A percentile compares a stretch with the other conserved stretches of the same genome.
Conservation (phyloP, 768 basidiomycete genomes). For the Leucosporidium scottii region DNA sequence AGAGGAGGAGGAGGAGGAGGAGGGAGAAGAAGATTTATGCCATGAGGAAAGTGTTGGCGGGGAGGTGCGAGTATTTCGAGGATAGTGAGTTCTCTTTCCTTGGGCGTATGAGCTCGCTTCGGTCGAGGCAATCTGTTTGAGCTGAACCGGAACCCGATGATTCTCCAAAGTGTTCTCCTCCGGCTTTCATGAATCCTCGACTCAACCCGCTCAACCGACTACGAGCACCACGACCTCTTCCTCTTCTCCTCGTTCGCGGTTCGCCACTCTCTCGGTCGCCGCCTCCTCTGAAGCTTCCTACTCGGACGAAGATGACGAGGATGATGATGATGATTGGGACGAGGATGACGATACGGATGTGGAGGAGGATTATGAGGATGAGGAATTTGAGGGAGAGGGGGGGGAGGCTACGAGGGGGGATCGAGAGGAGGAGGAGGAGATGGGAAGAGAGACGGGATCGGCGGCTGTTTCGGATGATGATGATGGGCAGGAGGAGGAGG, state of each 20-base stretch:
- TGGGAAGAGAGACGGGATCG: conserved; percentile 6
- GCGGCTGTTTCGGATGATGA: conserved; percentile 6
- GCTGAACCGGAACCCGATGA: not conserved
- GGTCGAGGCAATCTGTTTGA: too few relatives aligned
- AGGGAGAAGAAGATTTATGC: conserved; percentile 41
- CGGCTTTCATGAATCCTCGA: conserved; percentile 28
- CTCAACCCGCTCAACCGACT: too few relatives aligned
- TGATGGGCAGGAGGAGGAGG: not conserved
- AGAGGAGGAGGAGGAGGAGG: conserved; percentile 18
- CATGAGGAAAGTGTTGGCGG: conserved; percentile 42
- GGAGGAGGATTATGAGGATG: conserved; percentile 13
- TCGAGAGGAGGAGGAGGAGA: conserved; percentile 22
- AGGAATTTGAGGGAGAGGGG: conserved; percentile 1
- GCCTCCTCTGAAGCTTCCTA: not conserved
- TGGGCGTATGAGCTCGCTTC: too few relatives aligned
- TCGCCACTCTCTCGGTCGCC: too few relatives aligned
- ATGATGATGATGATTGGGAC: conserved; percentile 14
- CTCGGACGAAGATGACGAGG: not conserved
- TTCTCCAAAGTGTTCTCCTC: conserved; percentile 26
- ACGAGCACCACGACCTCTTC: too few relatives aligned
- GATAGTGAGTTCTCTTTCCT: conserved; percentile 20
- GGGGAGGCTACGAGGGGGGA: not conserved
- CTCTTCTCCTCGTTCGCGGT: too few relatives aligned
- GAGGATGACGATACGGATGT: conserved; percentile 28
- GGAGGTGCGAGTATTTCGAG: conserved; percentile 42